phyloP scores from a whole-genome alignment of 805 yeast species.

The Metschnikowia continentalis region DNA sequence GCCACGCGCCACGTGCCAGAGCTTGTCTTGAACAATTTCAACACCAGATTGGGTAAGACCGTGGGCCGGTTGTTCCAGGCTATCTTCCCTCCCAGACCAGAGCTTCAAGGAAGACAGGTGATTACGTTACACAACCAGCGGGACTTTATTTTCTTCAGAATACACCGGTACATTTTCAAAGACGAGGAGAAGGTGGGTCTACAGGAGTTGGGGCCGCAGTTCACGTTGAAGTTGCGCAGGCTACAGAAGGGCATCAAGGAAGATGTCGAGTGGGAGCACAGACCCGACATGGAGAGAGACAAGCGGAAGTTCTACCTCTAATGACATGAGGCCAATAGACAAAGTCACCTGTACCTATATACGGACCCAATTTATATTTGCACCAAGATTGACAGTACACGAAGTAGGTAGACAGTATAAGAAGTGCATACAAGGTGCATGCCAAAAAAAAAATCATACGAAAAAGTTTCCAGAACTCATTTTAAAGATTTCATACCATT shows the following conservation, averaged over 20 bases:
- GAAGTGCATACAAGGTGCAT: not conserved
- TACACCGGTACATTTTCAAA: conserved; percentile 87
- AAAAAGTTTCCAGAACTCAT: too few species aligned
- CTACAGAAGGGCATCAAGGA: conserved; percentile 88
- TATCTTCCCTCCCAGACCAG: conserved; percentile 88
- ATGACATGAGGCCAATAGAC: not conserved
- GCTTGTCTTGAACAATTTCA: conserved; percentile 84
- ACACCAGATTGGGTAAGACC: conserved; percentile 88
- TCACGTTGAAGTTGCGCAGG: conserved; percentile 82
- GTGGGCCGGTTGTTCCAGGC: conserved; percentile 91
- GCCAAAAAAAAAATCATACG: too few species aligned
- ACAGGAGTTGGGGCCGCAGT: conserved; percentile 96
- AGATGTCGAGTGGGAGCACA: conserved; percentile 94
- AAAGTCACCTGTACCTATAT: not conserved
- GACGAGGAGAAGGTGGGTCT: conserved; percentile 91
- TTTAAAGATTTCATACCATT: too few species aligned
- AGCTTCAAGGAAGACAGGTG: conserved; percentile 92
- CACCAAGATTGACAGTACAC: not conserved
- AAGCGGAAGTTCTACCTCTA: conserved; percentile 86
- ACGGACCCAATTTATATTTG: not conserved
- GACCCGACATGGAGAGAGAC: conserved; percentile 94
- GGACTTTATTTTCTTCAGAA: conserved; percentile 90
- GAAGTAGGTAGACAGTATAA: not conserved
- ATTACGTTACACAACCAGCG: conserved; percentile 94
- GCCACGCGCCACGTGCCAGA: conserved; percentile 92